Conservation (phyloP, 2,329 filamentous ascomycete species). For the Dendryphion nanum region DNA sequence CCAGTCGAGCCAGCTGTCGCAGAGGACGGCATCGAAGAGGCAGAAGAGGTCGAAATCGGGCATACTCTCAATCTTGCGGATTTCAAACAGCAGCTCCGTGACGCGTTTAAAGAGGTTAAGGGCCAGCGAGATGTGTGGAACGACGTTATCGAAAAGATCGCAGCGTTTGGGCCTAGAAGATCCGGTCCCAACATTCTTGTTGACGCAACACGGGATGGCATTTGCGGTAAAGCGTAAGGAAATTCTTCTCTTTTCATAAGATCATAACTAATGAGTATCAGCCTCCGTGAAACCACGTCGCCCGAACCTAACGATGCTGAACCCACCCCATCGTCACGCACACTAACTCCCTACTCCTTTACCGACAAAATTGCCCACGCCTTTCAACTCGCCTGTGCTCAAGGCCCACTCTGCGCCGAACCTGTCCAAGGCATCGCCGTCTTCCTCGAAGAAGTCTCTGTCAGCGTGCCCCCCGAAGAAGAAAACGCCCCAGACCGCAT, state of each 20-base stretch:
- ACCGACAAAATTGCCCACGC: constrained; percentile 89
- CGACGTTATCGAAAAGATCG: constrained; percentile 73
- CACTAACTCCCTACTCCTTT: constrained; percentile 64
- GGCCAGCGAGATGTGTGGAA: constrained; percentile 75
- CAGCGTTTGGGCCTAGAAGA: constrained; percentile 84
- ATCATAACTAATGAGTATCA: constrained; percentile 4
- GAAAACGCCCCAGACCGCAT: constrained; percentile 58
- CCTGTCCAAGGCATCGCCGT: constrained; percentile 92
- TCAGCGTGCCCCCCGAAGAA: constrained; percentile 55
- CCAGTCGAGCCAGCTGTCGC: constrained; percentile 42
- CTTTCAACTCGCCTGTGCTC: constrained; percentile 86
- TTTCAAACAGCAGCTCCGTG: constrained; percentile 70
- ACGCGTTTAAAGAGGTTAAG: constrained; percentile 68
- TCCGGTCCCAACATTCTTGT: constrained; percentile 87
- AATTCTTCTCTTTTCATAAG: neutral
- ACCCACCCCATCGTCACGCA: constrained; percentile 35
- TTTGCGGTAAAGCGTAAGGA: constrained; percentile 70
- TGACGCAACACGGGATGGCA: constrained; percentile 71
- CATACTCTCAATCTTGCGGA: constrained; percentile 69
- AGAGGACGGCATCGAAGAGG: constrained; percentile 49
- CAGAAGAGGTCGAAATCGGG: constrained; percentile 56
- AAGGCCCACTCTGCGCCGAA: constrained; percentile 89
- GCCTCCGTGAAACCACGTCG: constrained; percentile 24
- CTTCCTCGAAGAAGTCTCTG: constrained; percentile 75
- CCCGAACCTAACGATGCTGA: constrained; percentile 36